Evolutionary conservation across 1,284 basidiomycete genomes (phyloP).

Genomic region (Apiotrichum montevideense): DNA sequence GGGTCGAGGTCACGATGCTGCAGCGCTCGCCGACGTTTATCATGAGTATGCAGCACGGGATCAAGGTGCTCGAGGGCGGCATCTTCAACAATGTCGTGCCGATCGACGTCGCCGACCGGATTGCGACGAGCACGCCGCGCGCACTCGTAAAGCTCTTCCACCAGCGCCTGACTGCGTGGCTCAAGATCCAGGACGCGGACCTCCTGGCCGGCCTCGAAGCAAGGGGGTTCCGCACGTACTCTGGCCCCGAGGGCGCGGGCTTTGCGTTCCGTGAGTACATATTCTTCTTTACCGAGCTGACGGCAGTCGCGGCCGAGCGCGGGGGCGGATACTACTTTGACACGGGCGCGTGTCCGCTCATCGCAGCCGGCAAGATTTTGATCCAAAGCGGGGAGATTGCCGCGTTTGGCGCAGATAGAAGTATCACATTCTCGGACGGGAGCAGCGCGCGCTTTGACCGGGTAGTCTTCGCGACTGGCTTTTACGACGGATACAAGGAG

Average conservation of each 20-base stretch:
- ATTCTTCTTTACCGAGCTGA: neutral
- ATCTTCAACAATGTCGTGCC: constrained; percentile 48
- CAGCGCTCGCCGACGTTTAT: constrained; percentile 61
- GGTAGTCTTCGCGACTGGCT: constrained; percentile 64
- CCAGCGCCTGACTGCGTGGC: constrained; percentile 49
- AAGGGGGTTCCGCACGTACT: constrained; percentile 53
- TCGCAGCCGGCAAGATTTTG: constrained; percentile 67
- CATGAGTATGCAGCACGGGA: constrained; percentile 54
- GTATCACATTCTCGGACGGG: constrained; percentile 61
- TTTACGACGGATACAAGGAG: constrained; percentile 32
- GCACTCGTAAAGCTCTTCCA: constrained; percentile 51
- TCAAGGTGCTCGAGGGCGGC: constrained; percentile 37
- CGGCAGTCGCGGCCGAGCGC: neutral
- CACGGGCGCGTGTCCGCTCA: constrained; percentile 57
- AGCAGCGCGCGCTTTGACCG: constrained; percentile 60
- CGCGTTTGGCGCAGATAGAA: constrained; percentile 47
- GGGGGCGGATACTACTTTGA: constrained; percentile 51
- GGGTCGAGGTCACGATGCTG: constrained; percentile 57
- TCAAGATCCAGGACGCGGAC: constrained; percentile 57
- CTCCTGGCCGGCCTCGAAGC: constrained; percentile 47
- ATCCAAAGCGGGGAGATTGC: constrained; percentile 61
- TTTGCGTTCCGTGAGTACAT: constrained; percentile 4
- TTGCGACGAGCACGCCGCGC: constrained; percentile 10
- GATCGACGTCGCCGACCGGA: constrained; percentile 54
- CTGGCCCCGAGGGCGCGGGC: constrained; percentile 53